Percentiles rank a stretch among this genome's conserved stretches.
Conservation (phyloP, 2,329 filamentous ascomycete species). For the Colletotrichum lindemuthianum region DNA sequence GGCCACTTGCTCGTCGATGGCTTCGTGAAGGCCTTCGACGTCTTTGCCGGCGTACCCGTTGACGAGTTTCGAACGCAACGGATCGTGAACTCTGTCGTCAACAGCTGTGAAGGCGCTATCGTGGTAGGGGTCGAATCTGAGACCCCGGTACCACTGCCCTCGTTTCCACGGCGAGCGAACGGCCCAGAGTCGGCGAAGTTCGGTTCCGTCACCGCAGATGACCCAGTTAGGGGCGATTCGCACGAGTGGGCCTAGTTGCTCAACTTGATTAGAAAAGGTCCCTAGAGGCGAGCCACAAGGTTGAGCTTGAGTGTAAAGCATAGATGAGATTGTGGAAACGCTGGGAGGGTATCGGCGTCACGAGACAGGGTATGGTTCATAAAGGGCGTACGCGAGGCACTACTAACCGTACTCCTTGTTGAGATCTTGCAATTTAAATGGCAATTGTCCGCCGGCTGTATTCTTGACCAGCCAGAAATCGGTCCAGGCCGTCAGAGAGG, state of each 20-base stretch:
- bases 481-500: constrained; percentile 41
- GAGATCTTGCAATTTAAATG: constrained; percentile 39
- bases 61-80: constrained; percentile 47
- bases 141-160: constrained; percentile 56
- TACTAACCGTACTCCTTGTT: constrained; percentile 39
- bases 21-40: constrained; percentile 41
- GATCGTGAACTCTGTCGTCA: constrained; percentile 57
- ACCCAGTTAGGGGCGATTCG: constrained; percentile 44
- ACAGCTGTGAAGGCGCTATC: constrained; percentile 62
- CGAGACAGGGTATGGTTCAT: background rate
- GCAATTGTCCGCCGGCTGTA: constrained; percentile 38
- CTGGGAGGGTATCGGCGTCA: no score
- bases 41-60: constrained; percentile 42
- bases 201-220: constrained; percentile 42
- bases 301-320: background rate
- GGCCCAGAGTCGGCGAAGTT: constrained; percentile 44
- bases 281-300: background rate
- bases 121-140: constrained; percentile 59
- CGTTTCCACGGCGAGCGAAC: constrained; percentile 41
- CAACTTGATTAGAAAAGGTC: background rate
- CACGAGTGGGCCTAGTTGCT: constrained; percentile 39
- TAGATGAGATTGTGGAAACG: no score
- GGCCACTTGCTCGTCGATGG: constrained; percentile 57
- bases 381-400: background rate
- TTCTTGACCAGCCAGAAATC: constrained; percentile 43